A percentile compares a stretch with the other conserved stretches of the same genome.
Evolutionary conservation across 768 basidiomycete species (phyloP).

Genomic region (Strobilomyces confusus): DNA sequence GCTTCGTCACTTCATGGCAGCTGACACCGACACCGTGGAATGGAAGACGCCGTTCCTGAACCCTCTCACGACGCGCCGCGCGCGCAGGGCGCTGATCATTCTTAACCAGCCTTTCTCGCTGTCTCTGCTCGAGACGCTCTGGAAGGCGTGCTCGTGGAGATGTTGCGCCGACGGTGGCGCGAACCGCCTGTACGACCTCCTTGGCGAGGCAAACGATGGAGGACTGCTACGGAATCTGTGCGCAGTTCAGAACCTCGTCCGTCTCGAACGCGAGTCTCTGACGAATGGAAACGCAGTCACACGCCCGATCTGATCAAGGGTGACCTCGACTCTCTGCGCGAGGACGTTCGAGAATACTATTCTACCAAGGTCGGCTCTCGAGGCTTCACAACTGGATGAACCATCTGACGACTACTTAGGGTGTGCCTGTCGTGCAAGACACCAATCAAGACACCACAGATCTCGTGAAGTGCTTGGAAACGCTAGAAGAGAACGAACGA

Average conservation of each 20-base stretch:
- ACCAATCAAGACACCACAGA: constrained; percentile 84
- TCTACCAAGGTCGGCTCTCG: constrained; percentile 42
- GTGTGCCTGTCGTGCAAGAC: constrained; percentile 65
- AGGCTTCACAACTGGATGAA: neutral
- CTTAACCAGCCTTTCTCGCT: constrained; percentile 84
- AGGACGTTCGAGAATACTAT: constrained; percentile 73
- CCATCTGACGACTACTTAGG: constrained; percentile 38
- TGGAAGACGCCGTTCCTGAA: constrained; percentile 27
- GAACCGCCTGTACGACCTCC: constrained; percentile 71
- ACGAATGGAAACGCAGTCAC: constrained; percentile 42
- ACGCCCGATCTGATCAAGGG: constrained; percentile 88
- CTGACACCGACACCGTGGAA: constrained; percentile 6
- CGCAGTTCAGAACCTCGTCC: neutral
- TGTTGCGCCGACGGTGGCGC: constrained; percentile 88
- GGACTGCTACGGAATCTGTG: constrained; percentile 14
- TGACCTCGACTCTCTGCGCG: constrained; percentile 84
- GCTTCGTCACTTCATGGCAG: constrained; percentile 1
- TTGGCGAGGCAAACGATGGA: constrained; percentile 11
- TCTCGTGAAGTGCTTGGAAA: constrained; percentile 84
- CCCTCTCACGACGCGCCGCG: constrained; percentile 8
- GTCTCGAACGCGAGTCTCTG: neutral
- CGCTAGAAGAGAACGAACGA: constrained; percentile 57
- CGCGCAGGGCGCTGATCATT: constrained; percentile 64
- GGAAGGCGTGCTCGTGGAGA: constrained; percentile 46
- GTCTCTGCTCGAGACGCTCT: constrained; percentile 59